Percentiles rank a stretch among this genome's conserved stretches.
Evolutionary conservation across 2,329 filamentous ascomycete genomes (phyloP).

Genomic region (Amylocarpus encephaloides): DNA sequence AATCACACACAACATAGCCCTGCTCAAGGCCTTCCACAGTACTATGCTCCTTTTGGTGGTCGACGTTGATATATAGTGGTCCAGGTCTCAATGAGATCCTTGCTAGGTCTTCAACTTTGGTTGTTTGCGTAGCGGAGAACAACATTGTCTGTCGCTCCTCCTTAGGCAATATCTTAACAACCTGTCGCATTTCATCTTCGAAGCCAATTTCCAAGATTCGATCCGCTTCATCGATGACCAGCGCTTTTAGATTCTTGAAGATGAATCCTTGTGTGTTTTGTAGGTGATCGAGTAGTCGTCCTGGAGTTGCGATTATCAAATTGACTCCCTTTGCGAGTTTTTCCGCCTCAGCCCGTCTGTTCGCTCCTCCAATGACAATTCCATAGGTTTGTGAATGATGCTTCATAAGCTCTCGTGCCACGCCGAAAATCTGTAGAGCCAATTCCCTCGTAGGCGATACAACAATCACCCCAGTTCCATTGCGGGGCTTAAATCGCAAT

Average conservation of each 20-base stretch:
- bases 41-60: constrained; percentile 79
- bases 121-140: constrained; percentile 98
- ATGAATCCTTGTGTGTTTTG: constrained; percentile 85
- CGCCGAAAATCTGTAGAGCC: constrained; percentile 92
- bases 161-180: constrained; percentile 86
- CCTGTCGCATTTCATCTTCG: constrained; percentile 96
- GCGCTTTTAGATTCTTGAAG: constrained; percentile 86
- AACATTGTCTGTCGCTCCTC: constrained; percentile 90
- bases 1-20: constrained; percentile 89
- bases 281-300: constrained; percentile 85
- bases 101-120: constrained; percentile 95
- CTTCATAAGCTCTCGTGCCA: constrained; percentile 86
- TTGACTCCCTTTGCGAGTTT: constrained; percentile 95
- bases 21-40: constrained; percentile 94
- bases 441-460: constrained; percentile 91
- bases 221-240: constrained; percentile 96
- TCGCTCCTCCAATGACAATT: constrained; percentile 93
- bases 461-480: constrained; percentile 86
- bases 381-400: constrained; percentile 93
- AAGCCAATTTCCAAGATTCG: constrained; percentile 95
- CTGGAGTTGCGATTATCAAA: constrained; percentile 87
- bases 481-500: constrained; percentile 88
- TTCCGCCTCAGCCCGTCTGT: constrained; percentile 81
- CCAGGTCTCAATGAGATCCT: constrained; percentile 87
- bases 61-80: constrained; percentile 95